Conservation (phyloP, 192 early-diverging fungal genomes). For the Umbelopsis ramanniana region DNA sequence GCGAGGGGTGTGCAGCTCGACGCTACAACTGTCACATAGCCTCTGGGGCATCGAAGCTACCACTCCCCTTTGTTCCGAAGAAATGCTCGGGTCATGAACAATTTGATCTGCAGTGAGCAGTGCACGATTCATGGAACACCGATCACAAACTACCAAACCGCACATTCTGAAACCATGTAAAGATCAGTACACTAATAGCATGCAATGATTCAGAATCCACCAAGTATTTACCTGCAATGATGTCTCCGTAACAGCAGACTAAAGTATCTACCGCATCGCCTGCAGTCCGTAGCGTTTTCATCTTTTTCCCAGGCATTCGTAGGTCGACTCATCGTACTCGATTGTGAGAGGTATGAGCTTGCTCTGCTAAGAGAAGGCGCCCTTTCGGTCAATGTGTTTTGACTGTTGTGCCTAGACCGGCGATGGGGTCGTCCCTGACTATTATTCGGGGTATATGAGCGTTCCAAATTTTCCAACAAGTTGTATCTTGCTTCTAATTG, state of each 20-base stretch:
- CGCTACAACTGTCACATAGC: constrained; percentile 21
- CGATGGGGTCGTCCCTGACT: too few relatives aligned
- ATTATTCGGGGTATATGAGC: background rate
- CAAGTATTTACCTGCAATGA: constrained; percentile 24
- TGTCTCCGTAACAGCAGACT: constrained; percentile 25
- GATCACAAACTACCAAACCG: constrained; percentile 29
- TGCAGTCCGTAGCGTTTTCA: constrained; percentile 24
- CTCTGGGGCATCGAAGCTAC: constrained; percentile 18
- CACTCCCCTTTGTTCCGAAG: background rate
- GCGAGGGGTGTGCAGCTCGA: background rate
- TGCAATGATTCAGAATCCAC: background rate
- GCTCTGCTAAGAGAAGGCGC: background rate
- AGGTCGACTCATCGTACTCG: background rate
- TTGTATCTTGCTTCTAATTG: background rate
- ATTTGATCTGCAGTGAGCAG: constrained; percentile 12
- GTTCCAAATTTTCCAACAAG: background rate
- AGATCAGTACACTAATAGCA: background rate
- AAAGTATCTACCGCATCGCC: constrained; percentile 23
- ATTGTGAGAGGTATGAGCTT: background rate
- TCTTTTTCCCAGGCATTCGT: constrained; percentile 26
- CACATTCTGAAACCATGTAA: constrained; percentile 9
- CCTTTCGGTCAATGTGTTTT: background rate
- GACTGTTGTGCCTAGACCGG: background rate
- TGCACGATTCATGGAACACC: constrained; percentile 26
- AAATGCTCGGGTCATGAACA: background rate